Evolutionary conservation across 1,284 basidiomycete genomes (phyloP).

Genomic region (Vanrija sp.): DNA sequence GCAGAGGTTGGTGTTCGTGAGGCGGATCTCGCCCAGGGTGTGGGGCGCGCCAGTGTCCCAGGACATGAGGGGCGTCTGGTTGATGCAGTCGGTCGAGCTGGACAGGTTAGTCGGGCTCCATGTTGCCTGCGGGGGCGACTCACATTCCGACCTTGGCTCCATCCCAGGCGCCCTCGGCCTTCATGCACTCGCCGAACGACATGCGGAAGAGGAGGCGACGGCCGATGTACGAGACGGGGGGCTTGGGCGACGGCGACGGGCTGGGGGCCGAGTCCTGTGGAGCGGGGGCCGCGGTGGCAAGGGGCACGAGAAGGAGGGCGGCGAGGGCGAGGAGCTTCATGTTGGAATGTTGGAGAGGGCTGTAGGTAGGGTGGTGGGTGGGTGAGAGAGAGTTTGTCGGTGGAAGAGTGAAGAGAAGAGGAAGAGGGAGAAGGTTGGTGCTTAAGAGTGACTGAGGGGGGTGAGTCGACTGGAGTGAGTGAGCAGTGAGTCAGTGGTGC

Average conservation of each 20-base stretch:
- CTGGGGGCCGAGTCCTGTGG: too few species aligned
- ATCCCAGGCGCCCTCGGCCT: background rate
- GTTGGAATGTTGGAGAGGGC: too few species aligned
- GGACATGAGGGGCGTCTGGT: background rate
- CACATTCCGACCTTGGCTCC: conserved; percentile 1
- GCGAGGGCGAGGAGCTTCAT: background rate
- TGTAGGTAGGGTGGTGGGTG: too few species aligned
- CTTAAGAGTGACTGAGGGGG: too few species aligned
- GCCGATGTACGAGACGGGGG: background rate
- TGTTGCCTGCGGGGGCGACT: background rate
- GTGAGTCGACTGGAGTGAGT: too few species aligned
- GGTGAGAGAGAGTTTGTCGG: background rate
- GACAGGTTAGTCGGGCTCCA: too few species aligned
- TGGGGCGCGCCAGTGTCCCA: conserved; percentile 4
- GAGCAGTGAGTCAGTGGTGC: too few species aligned
- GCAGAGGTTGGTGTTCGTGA: conserved; percentile 6
- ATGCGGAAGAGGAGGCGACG: background rate
- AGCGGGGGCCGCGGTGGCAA: background rate
- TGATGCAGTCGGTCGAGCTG: background rate
- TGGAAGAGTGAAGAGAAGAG: background rate
- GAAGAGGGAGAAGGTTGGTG: background rate
- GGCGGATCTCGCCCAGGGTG: conserved; percentile 2
- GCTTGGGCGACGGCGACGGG: background rate
- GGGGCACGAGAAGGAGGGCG: background rate
- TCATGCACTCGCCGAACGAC: background rate